Evolutionary conservation across 306 rosid species (phyloP), one percentile per base, ranked within the genome.

Genomic region (Vigna radiata): DNA sequence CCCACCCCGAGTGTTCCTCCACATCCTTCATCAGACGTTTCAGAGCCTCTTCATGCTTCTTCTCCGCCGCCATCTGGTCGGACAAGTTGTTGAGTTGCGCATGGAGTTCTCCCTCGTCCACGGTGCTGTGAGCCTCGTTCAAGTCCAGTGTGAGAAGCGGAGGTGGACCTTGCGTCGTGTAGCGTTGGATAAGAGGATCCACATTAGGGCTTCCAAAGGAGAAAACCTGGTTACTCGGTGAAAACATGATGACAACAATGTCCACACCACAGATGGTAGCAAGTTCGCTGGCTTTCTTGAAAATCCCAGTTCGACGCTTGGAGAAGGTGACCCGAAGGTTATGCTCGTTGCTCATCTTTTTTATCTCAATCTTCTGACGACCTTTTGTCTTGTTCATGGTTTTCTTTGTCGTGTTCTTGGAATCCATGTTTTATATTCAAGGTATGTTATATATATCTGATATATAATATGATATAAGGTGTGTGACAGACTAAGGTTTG

Each of bases 341-440:
- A 2, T 8, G 37, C 41, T 60, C 23, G 9, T 60, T 60, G 41
- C 18, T 29, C 3, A 60, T 60, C 66, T 29, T 60, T 17, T 60
- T 60, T 36, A 60, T 58, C n/a, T 58, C 64, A 7, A 60, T 60
- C 41, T 60, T 60, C 16, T 14, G 66, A 0, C 66, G 66, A 27
- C 66, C 41, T 0, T 29, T 60, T 5, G 66, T 60, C 18, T 60
- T 29, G 19, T 60, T 60, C 6, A 8, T 1, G 14, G 23, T 55
- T 8, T 21, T 3, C 33, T 11, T 23, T 4, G 62, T 3, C 15
- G 4, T 8, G 16, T 11, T 55, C 23, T 10, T 21, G 4, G 62
- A 21, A 23, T 55, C 62, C 62, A 55, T 55, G 6, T 1, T 1
- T 17, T n/a, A 7, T 7, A 7, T 7, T 39, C 11, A 2, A 17